These are phyloP conservation scores for Lagenidium giganteum DNA, from an alignment of 352 stramenopile genomes.

Conservation along the genomic window DNA sequence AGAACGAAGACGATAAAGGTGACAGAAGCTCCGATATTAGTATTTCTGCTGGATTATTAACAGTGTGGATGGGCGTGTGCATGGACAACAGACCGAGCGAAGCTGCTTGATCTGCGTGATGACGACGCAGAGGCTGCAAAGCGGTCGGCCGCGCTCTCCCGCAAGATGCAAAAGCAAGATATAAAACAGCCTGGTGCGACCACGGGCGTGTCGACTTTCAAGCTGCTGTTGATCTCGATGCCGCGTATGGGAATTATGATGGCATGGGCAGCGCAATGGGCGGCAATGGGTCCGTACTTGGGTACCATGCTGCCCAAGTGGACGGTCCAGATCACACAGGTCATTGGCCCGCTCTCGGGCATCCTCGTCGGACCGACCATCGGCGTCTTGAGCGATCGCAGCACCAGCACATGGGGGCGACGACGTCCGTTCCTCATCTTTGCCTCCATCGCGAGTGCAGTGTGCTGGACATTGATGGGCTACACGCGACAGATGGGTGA, in stretches of 20 bases:
- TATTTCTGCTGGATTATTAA: no score
- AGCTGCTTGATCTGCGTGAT: no score
- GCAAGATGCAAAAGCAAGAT: background rate
- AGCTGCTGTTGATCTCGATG: conserved; percentile 42
- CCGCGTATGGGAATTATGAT: conserved; percentile 55
- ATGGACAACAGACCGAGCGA: no score
- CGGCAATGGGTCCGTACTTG: conserved; percentile 36
- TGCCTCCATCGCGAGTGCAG: conserved; percentile 24
- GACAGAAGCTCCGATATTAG: no score
- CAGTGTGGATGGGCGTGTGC: no score
- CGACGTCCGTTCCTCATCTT: conserved; percentile 16
- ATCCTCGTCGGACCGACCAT: conserved; percentile 20
- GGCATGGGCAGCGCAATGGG: conserved; percentile 35
- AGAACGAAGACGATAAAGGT: no score
- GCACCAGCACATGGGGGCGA: background rate
- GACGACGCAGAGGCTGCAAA: no score
- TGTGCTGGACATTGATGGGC: conserved; percentile 31
- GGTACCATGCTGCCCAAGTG: conserved; percentile 32
- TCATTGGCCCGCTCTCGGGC: conserved; percentile 18
- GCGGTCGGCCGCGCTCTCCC: no score
- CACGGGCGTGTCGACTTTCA: conserved; percentile 17
- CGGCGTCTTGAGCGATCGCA: conserved; percentile 4
- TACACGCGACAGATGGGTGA: conserved; percentile 25
- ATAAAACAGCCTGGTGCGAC: conserved; percentile 3
- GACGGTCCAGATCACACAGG: conserved; percentile 28